phyloP scores from a whole-genome alignment of 106 monocot genomes.

The Gastrodia elata region DNA sequence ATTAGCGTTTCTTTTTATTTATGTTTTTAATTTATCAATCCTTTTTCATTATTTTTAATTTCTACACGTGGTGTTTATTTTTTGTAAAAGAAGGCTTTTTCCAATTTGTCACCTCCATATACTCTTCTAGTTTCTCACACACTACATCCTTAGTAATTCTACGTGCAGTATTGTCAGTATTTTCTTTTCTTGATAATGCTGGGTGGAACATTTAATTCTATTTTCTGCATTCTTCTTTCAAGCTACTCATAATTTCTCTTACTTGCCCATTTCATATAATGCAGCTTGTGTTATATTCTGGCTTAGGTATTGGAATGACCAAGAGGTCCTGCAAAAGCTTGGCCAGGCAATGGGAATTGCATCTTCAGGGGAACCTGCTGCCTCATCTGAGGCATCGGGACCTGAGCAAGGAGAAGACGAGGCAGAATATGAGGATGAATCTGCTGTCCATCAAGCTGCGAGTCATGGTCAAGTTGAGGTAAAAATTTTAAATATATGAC shows the following conservation, averaged over 20 bases:
- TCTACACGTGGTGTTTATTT: not conserved
- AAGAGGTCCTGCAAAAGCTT: slow-evolving; percentile 71
- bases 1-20: not conserved
- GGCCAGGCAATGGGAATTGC: slow-evolving; percentile 74
- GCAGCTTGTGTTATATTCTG: not conserved
- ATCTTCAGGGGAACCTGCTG: slow-evolving; percentile 35
- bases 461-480: slow-evolving; percentile 89
- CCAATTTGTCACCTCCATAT: not conserved
- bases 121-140: not conserved
- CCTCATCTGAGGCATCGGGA: slow-evolving; percentile 29
- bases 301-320: slow-evolving; percentile 89
- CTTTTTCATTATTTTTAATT: not conserved
- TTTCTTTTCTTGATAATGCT: not conserved
- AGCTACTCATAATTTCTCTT: not conserved
- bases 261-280: not conserved
- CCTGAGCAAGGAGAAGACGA: slow-evolving; percentile 71
- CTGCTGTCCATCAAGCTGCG: slow-evolving; percentile 80
- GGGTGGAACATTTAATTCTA: not conserved
- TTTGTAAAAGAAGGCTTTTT: not conserved
- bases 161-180: not conserved
- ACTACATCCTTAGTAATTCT: not conserved
- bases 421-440: slow-evolving; percentile 72
- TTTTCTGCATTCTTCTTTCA: not conserved
- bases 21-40: not conserved
- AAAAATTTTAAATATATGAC: not conserved